Base-by-base conservation (phyloP, 306 rosid species). In the Cajanus cajan region DNA sequence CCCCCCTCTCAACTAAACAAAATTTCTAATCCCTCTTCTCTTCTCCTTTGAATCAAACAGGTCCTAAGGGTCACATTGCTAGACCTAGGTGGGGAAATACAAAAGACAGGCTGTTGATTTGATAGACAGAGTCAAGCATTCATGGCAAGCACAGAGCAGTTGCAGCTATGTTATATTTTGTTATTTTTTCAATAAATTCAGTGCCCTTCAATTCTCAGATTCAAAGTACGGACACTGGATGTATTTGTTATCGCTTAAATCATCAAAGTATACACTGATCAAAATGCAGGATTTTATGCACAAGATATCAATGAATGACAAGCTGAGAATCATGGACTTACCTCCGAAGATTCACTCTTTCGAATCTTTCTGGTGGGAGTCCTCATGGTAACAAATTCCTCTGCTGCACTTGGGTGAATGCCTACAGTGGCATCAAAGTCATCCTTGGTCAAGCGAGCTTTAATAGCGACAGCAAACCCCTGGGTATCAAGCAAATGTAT, bases 401-500 rank as follows among this genome's bases (percentile, higher is more conserved):
- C 99, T 36, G 96, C 95, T 41, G 99, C 92, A 50, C 98, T 87
- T 0, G 99, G 99, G 88, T 96, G 99, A 85, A 96, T 9, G 48
- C 99, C 98, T 70, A 96, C 92, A 1, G 98, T 96, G 48, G 94
- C 81, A 83, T 96, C 99, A 3, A 93, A 96, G 87, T 91, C 96
- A 19, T 90, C 91, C 89, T 96, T 96, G 22, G 90, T 93, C 90
- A 96, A 78, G 87, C 98, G 92, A 78, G 96, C 98, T 91, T 91
- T 96, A 77, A 93, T 82, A 68, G 92, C 99, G 75, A 93, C 94
- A 0, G 99, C 99, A 83, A 96, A 96, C 44, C 99, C 99, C 99
- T 96, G 91, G 43, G 18, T 43, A 71, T 68, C 68, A 74, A 75
- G 66, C 76, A 41, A 69, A 36, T 52, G 65, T 51, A 76, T 37